Base-by-base conservation (phyloP, 2,329 filamentous ascomycete species). In the Alternaria viburni region DNA sequence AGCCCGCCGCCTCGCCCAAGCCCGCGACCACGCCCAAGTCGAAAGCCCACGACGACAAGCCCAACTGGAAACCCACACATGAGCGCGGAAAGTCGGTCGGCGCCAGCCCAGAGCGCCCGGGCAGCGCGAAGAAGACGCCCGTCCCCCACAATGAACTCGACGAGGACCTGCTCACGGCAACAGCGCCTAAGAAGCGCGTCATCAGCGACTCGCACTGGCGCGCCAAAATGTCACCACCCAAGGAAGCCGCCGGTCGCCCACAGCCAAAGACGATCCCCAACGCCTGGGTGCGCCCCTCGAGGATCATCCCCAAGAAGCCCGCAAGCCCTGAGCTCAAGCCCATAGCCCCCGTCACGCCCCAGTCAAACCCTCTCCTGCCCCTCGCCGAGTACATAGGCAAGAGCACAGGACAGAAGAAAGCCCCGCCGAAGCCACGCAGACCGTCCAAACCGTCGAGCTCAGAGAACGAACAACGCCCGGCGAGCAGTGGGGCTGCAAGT, bases 181-280 rank as follows among this genome's bases (percentile, higher is more conserved):
- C 84, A 54, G 88, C 92, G 49, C 95, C 95, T 15, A 93, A 93
- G 81, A 97, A 97, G 85, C 89, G 94, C 67, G 93, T 98, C 57
- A 89, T 97, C 65, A 97, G 94, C 77, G 95, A 98, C 81, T 91
- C 92, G 58, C 92, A 97, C 81, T 98, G 95, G 92, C 78, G 79
- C 61, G 88, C 88, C 81, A 90, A 89, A 74, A 73, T 74, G 59
- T 76, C 77, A 6, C 75, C 77, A 28, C 74, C 76, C 5, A 80
- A 80, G 44, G 75, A 78, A 13, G 47, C 55, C 28, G 59, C 66
- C 11, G 62, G 66, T 44, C 74, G 72, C n/a, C 69, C 74, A 1
- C 69, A 75, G 32, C 76, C 77, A 23, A 79, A 80, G 67, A 72
- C 69, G 26, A 73, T 79, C 10, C 76, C 79, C 43, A 80, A 75